These are phyloP conservation scores for Penicillium thymicola DNA, from an alignment of 2,329 filamentous ascomycete genomes.

Conservation along the genomic window DNA sequence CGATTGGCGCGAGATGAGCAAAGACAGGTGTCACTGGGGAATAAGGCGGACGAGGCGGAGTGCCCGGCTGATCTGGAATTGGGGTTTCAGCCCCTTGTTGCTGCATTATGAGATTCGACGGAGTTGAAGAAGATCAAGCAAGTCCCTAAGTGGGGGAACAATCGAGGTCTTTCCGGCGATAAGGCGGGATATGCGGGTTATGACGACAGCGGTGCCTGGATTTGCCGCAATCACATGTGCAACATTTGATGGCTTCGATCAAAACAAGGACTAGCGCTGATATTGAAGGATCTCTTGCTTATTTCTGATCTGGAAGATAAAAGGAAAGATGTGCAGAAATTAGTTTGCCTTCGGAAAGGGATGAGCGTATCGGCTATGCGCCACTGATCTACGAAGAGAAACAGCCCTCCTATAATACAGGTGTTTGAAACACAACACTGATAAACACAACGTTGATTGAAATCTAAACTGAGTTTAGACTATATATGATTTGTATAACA, in stretches of 20 bases:
- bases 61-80: constrained; percentile 30
- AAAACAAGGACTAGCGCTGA: background rate
- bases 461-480: no score
- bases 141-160: constrained; percentile 3
- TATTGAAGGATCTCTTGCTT: background rate
- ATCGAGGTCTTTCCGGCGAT: constrained; percentile 1
- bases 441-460: background rate
- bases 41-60: constrained; percentile 46
- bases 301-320: background rate
- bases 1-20: constrained; percentile 34
- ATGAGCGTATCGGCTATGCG: background rate
- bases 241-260: background rate
- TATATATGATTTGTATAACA: background rate
- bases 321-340: background rate
- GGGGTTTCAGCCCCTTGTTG: constrained; percentile 14
- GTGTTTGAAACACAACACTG: background rate
- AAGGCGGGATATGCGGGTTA: constrained; percentile 5
- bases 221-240: constrained; percentile 3
- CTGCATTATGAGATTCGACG: constrained; percentile 4
- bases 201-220: constrained; percentile 18
- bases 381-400: background rate
- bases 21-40: constrained; percentile 48
- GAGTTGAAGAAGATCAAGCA: constrained; percentile 1
- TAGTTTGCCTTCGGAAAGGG: background rate
- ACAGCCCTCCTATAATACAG: no score